Conservation (phyloP, 345 rosid genomes). For the Salix exigua region DNA sequence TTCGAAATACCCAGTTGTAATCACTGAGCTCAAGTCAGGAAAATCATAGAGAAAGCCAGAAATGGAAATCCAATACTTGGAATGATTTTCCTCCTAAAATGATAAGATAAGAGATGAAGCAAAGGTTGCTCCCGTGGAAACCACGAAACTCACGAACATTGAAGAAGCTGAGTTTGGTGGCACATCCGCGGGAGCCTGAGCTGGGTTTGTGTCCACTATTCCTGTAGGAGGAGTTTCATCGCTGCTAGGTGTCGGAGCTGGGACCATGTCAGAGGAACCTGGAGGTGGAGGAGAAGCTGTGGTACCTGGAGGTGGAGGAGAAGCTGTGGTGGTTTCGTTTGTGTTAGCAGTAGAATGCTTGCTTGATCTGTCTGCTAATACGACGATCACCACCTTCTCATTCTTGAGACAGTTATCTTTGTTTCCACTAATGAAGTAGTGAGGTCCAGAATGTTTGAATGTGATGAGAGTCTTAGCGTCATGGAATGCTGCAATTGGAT, state of each 20-base stretch:
- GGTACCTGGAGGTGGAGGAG: conserved; percentile 30
- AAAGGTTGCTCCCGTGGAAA: conserved; percentile 42
- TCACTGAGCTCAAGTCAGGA: conserved; percentile 4
- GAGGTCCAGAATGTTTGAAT: conserved; percentile 53
- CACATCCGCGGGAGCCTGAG: conserved; percentile 43
- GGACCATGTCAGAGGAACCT: neutral
- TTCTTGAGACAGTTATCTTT: conserved; percentile 60
- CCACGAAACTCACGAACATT: conserved; percentile 20
- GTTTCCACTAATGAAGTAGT: conserved; percentile 77
- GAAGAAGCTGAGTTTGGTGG: conserved; percentile 43
- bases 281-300: conserved; percentile 33
- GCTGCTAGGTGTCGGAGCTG: conserved; percentile 50
- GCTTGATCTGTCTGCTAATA: conserved; percentile 59
- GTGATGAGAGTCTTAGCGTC: conserved; percentile 59
- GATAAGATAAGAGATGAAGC: conserved; percentile 47
- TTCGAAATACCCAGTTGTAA: neutral
- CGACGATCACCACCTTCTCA: conserved; percentile 55
- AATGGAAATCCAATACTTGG: neutral
- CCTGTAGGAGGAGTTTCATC: conserved; percentile 50
- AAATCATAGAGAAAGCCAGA: conserved; percentile 23
- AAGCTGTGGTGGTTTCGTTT: conserved; percentile 11
- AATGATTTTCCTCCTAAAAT: conserved; percentile 12
- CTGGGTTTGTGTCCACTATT: conserved; percentile 37
- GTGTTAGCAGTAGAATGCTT: conserved; percentile 16
- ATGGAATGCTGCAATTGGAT: conserved; percentile 30